phyloP scores from a whole-genome alignment of 192 early-diverging fungal species.

The Dispira parvispora region DNA sequence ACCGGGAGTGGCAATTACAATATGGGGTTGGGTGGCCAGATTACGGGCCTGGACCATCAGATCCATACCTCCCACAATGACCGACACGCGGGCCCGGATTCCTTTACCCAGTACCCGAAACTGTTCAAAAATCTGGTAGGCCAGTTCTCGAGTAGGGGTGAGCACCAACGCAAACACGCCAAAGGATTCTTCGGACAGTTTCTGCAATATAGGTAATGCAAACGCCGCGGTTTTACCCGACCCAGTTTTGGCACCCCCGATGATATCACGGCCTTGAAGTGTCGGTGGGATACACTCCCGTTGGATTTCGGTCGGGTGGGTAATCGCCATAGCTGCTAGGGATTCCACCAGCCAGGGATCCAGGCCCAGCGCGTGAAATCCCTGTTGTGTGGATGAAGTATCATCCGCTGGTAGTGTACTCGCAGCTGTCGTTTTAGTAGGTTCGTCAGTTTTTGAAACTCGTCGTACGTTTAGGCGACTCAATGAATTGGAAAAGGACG shows the following conservation, averaged over 20 bases:
- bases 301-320: constrained; percentile 84
- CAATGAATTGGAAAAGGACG: too few species aligned
- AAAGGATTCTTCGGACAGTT: constrained; percentile 86
- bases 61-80: constrained; percentile 84
- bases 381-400: too few species aligned
- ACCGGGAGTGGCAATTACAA: constrained; percentile 91
- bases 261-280: constrained; percentile 59
- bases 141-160: constrained; percentile 91
- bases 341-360: constrained; percentile 66
- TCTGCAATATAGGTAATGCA: constrained; percentile 91
- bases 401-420: too few species aligned
- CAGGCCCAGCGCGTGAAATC: constrained; percentile 61
- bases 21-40: constrained; percentile 67
- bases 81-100: constrained; percentile 65
- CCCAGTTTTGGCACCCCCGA: constrained; percentile 92
- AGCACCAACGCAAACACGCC: constrained; percentile 92
- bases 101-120: constrained; percentile 82
- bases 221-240: constrained; percentile 97
- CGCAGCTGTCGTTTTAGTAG: too few species aligned
- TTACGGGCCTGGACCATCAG: constrained; percentile 91
- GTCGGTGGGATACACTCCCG: constrained; percentile 66
- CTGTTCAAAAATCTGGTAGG: constrained; percentile 97
- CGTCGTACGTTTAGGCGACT: too few species aligned
- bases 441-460: too few species aligned
- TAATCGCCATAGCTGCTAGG: constrained; percentile 65